phyloP scores from a whole-genome alignment of 768 basidiomycete genomes.

The Tylopilus plumbeoviolaceoides region DNA sequence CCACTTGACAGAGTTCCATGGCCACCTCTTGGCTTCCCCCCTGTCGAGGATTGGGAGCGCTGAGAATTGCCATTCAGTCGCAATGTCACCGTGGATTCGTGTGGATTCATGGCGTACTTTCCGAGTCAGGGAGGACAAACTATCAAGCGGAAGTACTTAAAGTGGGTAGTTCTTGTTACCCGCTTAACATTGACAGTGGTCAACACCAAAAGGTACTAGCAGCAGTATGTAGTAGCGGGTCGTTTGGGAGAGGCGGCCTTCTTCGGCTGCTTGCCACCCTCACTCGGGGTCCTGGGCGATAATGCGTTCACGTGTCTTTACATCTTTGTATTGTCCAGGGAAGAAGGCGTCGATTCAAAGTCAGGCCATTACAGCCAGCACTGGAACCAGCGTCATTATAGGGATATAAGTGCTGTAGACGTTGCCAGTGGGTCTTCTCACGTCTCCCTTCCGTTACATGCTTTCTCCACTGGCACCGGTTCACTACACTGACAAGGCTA shows the following conservation, averaged over 20 bases:
- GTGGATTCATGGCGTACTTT: not conserved
- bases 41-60: not conserved
- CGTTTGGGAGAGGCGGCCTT: too few species aligned
- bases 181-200: not conserved
- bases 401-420: constrained; percentile 14
- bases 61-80: not conserved
- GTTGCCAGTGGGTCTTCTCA: constrained; percentile 13
- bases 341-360: not conserved
- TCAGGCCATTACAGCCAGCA: constrained; percentile 10
- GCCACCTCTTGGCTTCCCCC: not conserved
- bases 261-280: too few species aligned
- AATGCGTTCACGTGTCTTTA: not conserved
- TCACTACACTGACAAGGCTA: constrained; percentile 4
- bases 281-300: not conserved
- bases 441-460: constrained; percentile 9
- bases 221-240: too few species aligned
- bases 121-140: not conserved
- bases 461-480: constrained; percentile 8
- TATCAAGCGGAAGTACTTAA: not conserved
- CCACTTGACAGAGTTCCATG: not conserved
- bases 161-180: not conserved
- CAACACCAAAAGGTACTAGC: too few species aligned
- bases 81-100: not conserved
- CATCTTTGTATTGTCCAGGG: not conserved
- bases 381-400: not conserved